Evolutionary conservation across 257 asterid species (phyloP).

Genomic region (Eustoma russellianum): DNA sequence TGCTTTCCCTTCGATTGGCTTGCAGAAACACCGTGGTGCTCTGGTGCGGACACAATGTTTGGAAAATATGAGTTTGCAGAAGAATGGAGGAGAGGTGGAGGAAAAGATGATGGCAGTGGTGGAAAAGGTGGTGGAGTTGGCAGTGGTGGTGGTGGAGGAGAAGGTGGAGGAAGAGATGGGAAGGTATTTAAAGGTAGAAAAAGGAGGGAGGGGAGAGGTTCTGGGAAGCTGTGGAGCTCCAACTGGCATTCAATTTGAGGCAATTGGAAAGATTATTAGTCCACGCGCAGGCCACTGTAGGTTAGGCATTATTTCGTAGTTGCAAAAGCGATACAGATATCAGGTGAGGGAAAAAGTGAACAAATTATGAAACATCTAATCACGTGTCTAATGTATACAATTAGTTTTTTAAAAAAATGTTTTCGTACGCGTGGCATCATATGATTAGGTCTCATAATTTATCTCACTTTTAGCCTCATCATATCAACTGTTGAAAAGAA

Average conservation of each 20-base stretch:
- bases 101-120: conserved; percentile 3
- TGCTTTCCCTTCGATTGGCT: background rate
- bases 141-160: conserved; percentile 2
- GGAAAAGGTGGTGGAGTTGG: conserved; percentile 8
- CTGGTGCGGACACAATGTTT: conserved; percentile 4
- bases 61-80: background rate
- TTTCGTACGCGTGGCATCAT: no score
- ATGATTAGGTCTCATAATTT: no score
- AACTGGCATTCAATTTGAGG: conserved; percentile 11
- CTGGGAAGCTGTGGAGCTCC: conserved; percentile 7
- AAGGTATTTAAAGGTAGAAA: conserved; percentile 45
- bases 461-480: no score
- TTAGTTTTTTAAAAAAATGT: no score
- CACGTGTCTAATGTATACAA: no score
- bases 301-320: no score
- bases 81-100: background rate
- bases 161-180: conserved; percentile 9
- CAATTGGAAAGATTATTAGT: no score
- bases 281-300: no score
- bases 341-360: no score
- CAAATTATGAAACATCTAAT: no score
- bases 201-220: conserved; percentile 13
- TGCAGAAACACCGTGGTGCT: background rate
- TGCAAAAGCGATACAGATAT: no score
- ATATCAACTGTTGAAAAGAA: no score